These are phyloP conservation scores for Malassezia cuniculi DNA, from an alignment of 1,284 basidiomycete genomes.

Conservation along the genomic window DNA sequence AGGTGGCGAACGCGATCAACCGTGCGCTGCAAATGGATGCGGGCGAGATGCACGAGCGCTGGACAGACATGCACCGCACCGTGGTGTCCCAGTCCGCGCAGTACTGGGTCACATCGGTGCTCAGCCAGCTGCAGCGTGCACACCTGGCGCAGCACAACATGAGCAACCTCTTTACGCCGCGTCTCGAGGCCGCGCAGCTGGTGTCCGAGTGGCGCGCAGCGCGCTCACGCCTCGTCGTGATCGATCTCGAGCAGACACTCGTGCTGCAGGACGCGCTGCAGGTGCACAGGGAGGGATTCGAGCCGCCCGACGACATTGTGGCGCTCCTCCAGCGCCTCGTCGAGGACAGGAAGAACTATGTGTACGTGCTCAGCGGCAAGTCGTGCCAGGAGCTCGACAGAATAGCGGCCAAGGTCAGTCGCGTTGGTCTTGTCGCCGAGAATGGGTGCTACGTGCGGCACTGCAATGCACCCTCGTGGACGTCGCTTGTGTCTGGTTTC, in stretches of 20 bases:
- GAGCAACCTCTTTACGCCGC: constrained; percentile 35
- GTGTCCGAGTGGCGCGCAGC: constrained; percentile 46
- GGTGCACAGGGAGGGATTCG: constrained; percentile 45
- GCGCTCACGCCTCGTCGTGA: constrained; percentile 56
- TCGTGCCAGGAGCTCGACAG: constrained; percentile 55
- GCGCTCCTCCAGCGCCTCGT: constrained; percentile 54
- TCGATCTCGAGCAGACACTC: constrained; percentile 69
- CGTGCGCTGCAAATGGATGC: constrained; percentile 63
- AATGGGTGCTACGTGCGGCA: constrained; percentile 74
- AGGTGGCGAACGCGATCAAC: constrained; percentile 58
- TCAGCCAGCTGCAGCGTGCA: constrained; percentile 46
- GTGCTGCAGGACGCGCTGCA: constrained; percentile 48
- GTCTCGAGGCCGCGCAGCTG: constrained; percentile 40
- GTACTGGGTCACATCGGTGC: constrained; percentile 66
- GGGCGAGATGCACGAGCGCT: constrained; percentile 59
- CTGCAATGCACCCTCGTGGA: constrained; percentile 51
- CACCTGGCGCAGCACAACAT: constrained; percentile 34
- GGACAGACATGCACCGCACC: constrained; percentile 73
- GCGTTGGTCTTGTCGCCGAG: constrained; percentile 69
- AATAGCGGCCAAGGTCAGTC: constrained; percentile 50
- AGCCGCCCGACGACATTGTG: constrained; percentile 53
- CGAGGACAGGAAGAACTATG: constrained; percentile 58
- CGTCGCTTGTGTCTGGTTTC: constrained; percentile 63
- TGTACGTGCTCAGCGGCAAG: constrained; percentile 69
- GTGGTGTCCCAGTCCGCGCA: constrained; percentile 78